Evolutionary conservation across 73 alveolate species (phyloP), one percentile per base, ranked within the genome.

Genomic region (Stentor roeselii): DNA sequence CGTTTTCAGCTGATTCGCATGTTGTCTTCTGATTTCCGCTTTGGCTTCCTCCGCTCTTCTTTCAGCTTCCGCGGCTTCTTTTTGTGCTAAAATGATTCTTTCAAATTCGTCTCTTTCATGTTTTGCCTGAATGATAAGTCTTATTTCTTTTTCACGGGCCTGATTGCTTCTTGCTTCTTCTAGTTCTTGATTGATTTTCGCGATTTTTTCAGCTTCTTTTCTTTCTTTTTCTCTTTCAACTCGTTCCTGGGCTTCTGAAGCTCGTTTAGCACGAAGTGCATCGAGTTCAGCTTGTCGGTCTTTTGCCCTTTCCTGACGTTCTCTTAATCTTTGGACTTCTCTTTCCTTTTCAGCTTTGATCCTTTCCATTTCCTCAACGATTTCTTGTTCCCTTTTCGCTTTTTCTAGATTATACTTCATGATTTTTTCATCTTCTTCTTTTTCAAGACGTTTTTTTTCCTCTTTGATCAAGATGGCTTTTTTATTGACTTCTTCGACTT

Each of bases 221-320:
- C 90, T 83, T 78, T 94, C 97, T 80, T 92, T 94, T 84, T 94
- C 95, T 80, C 98, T 93, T 50, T 87, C 92, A 35, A 78, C 86
- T 87, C 96, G 82, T 85, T 94, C 97, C 27, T 86, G 85, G 61
- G 93, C 97, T 84, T 94, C 98, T 76, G 78, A 83, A 11, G 97
- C 97, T 75, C 98, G 86, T 88, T 87, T 94, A 36, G 98, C 98
- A 82, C 98, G 86, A 42, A 94, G 86, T 32, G 95, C 96, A 87
- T 94, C 98, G 41, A 94, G 77, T 75, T 90, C 93, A 31, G 97
- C 93, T 74, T 90, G 94, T 42, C 95, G 89, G 80, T 94, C 98
- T 59, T 90, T 82, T 14, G 93, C 94, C 60, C 92, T 78, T 59
- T 94, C 98, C 85, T 94, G 96, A 60, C 88, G 88, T 84, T 92